Conservation (phyloP, 768 basidiomycete species). For the Pleurotus djamor region DNA sequence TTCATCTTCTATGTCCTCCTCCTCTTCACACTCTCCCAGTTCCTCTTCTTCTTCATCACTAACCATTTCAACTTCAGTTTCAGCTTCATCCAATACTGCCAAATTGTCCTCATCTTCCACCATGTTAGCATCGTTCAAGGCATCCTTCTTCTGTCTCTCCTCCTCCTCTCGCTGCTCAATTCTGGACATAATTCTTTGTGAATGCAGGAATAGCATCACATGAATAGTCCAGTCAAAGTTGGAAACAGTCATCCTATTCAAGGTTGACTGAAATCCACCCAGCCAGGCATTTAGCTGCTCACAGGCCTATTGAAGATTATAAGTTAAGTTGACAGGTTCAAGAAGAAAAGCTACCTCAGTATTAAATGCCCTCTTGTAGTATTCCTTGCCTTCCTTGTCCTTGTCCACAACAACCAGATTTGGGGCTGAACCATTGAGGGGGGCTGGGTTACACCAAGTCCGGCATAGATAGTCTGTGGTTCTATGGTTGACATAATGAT, state of each 20-base stretch:
- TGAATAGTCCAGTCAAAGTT: constrained; percentile 7
- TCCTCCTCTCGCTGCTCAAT: no score
- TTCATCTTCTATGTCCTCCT: no score
- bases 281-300: constrained; percentile 9
- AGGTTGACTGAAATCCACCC: constrained; percentile 6
- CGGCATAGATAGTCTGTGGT: constrained; percentile 13
- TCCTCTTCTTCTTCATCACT: no score
- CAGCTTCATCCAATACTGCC: no score
- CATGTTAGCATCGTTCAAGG: no score
- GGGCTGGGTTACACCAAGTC: constrained; percentile 15
- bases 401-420: constrained; percentile 12
- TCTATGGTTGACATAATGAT: constrained; percentile 22
- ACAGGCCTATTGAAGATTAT: neutral
- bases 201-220: constrained; percentile 1
- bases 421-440: constrained; percentile 15
- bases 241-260: constrained; percentile 4
- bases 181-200: neutral
- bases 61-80: no score
- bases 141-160: no score
- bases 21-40: no score
- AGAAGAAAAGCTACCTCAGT: neutral
- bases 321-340: neutral
- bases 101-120: no score
- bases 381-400: neutral
- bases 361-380: constrained; percentile 5